Percentiles rank a stretch among this genome's conserved stretches.
Evolutionary conservation across 495 filamentous ascomycete genomes (phyloP).

Genomic region (Penicillium crystallinum): DNA sequence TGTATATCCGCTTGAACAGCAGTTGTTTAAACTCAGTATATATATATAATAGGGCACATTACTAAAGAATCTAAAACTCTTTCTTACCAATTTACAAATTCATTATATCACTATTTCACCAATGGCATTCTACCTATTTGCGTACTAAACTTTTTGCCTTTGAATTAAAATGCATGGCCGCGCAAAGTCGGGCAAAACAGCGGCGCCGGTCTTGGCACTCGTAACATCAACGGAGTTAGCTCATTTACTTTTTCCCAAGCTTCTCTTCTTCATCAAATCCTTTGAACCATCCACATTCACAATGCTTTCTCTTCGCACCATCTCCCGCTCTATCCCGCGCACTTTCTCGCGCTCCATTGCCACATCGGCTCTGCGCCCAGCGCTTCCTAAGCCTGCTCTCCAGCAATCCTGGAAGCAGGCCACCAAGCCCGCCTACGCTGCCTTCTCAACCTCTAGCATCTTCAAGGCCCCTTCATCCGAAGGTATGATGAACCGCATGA

Average conservation of each 20-base stretch:
- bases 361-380: slow-evolving; percentile 44
- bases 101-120: neutral
- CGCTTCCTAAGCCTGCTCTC: slow-evolving; percentile 40
- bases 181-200: slow-evolving; percentile 9
- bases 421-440: slow-evolving; percentile 53
- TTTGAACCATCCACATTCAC: slow-evolving; percentile 30
- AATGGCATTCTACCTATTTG: neutral
- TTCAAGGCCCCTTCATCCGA: slow-evolving; percentile 56
- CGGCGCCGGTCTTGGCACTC: slow-evolving; percentile 28
- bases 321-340: slow-evolving; percentile 68
- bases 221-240: slow-evolving; percentile 36
- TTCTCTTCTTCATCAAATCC: slow-evolving; percentile 16
- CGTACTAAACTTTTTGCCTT: neutral
- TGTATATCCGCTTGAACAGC: neutral
- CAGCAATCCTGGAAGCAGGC: slow-evolving; percentile 47
- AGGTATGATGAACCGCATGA: slow-evolving; percentile 28
- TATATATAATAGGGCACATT: neutral
- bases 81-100: neutral
- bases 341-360: slow-evolving; percentile 56
- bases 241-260: slow-evolving; percentile 17
- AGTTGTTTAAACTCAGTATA: too few species aligned
- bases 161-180: slow-evolving; percentile 9
- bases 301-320: slow-evolving; percentile 72
- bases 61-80: neutral
- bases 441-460: slow-evolving; percentile 67